These are phyloP conservation scores for Scheffersomyces illinoinensis DNA, from an alignment of 1,139 yeast genomes.

Conservation along the genomic window DNA sequence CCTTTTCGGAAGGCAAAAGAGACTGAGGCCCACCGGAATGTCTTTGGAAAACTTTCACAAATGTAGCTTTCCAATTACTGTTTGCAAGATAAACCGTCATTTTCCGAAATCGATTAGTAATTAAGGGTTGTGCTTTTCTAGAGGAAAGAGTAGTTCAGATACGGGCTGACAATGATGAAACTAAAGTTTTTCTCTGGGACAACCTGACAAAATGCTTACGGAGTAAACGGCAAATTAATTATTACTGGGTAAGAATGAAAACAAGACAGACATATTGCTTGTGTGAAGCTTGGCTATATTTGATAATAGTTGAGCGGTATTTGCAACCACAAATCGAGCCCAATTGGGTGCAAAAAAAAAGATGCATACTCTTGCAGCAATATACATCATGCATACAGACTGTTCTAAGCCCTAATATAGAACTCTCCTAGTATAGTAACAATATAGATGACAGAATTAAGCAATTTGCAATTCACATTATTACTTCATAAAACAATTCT, in stretches of 20 bases:
- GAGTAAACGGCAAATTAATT: too few relatives aligned
- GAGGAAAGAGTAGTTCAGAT: too few relatives aligned
- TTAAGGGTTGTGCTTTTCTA: too few relatives aligned
- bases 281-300: neutral
- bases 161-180: too few relatives aligned
- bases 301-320: neutral
- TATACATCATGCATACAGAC: neutral
- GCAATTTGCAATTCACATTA: too few relatives aligned
- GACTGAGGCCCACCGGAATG: neutral
- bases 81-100: neutral
- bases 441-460: too few relatives aligned
- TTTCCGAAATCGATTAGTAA: too few relatives aligned
- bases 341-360: neutral
- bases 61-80: neutral
- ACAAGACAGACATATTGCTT: neutral
- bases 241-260: neutral
- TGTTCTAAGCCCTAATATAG: neutral
- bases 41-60: neutral
- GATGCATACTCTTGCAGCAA: neutral
- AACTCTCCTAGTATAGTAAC: too few relatives aligned
- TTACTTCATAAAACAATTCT: too few relatives aligned
- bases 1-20: neutral
- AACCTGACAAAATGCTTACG: too few relatives aligned
- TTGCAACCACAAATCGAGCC: neutral
- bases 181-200: too few relatives aligned